Percentiles rank a stretch among this genome's conserved stretches.
phyloP scores from a whole-genome alignment of 495 filamentous ascomycete species.

The Neurospora terricola region DNA sequence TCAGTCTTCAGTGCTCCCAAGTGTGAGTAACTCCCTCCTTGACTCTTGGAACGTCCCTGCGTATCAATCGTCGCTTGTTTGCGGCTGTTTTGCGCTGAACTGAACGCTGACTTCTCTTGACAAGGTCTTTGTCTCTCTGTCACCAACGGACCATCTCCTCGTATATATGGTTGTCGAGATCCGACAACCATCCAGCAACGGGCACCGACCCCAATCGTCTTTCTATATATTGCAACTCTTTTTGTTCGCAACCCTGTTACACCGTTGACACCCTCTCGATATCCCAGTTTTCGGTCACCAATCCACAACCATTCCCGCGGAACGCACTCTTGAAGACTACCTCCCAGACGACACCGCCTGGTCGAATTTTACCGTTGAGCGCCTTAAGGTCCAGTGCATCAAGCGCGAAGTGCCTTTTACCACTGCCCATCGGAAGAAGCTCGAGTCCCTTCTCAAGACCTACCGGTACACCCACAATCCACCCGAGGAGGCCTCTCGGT shows the following conservation, averaged over 20 bases:
- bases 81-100: background rate
- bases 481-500: background rate
- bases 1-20: fast-evolving
- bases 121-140: background rate
- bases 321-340: background rate
- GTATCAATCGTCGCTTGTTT: background rate
- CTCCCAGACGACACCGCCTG: background rate
- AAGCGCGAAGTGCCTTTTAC: background rate
- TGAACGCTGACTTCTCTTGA: background rate
- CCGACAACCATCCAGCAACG: too few relatives aligned
- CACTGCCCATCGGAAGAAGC: background rate
- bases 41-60: background rate
- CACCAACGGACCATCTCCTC: background rate
- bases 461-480: background rate
- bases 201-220: too few relatives aligned
- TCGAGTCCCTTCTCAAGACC: background rate
- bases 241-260: background rate
- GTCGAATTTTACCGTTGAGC: background rate
- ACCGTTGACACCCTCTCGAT: background rate
- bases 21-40: background rate
- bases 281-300: background rate
- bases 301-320: background rate
- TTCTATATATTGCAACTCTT: too few relatives aligned
- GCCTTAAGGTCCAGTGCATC: background rate
- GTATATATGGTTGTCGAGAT: background rate